phyloP scores from a whole-genome alignment of 2,329 filamentous ascomycete genomes.

The Grosmannia serpens region DNA sequence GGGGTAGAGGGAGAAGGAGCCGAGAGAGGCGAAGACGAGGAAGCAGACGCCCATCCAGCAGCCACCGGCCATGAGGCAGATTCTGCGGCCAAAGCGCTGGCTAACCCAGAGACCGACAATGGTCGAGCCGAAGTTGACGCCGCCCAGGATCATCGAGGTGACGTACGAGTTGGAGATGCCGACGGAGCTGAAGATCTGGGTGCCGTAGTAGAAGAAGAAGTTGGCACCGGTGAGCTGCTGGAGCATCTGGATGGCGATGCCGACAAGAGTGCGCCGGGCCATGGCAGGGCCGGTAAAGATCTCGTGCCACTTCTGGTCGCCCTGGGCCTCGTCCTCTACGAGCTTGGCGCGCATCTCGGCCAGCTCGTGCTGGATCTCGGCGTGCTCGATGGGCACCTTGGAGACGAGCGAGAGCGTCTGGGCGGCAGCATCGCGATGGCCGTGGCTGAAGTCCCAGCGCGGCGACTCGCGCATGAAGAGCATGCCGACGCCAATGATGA shows the following conservation, averaged over 20 bases:
- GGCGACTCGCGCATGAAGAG: constrained; percentile 61
- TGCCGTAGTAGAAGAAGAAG: constrained; percentile 53
- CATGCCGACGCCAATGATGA: constrained; percentile 55
- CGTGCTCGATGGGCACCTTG: constrained; percentile 44
- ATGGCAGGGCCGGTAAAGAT: constrained; percentile 37
- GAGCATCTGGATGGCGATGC: constrained; percentile 53
- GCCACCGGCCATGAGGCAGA: constrained; percentile 51
- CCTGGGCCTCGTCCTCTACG: constrained; percentile 48
- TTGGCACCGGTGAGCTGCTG: constrained; percentile 51
- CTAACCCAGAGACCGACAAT: constrained; percentile 51
- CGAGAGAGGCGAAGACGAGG: constrained; percentile 31
- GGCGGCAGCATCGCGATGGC: constrained; percentile 42
- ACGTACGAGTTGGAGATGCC: constrained; percentile 42
- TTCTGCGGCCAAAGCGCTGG: constrained; percentile 52
- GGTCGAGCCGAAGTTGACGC: constrained; percentile 53
- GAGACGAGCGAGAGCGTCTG: constrained; percentile 47
- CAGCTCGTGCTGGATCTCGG: constrained; percentile 46
- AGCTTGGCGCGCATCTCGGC: constrained; percentile 52
- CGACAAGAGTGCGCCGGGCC: constrained; percentile 51
- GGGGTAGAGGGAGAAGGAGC: constrained; percentile 43
- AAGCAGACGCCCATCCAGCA: constrained; percentile 46
- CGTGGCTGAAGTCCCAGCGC: constrained; percentile 56
- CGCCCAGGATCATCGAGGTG: constrained; percentile 51
- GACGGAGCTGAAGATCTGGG: constrained; percentile 45
- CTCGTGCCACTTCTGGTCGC: constrained; percentile 35